phyloP scores from a whole-genome alignment of 768 basidiomycete species.

The Boletus speciosus region DNA sequence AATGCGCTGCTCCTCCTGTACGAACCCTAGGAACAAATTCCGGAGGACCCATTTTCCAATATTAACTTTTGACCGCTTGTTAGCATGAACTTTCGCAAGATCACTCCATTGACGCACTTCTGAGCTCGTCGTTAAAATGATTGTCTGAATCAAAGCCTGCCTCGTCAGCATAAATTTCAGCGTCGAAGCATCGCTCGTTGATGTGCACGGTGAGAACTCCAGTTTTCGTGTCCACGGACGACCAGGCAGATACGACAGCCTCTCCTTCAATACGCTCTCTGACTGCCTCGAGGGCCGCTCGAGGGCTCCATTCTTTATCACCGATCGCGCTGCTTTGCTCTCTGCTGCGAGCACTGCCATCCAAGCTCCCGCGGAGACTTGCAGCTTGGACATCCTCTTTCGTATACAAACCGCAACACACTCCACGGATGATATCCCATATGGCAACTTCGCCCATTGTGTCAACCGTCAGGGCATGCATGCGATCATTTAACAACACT shows the following conservation, averaged over 20 bases:
- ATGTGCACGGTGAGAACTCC: constrained; percentile 87
- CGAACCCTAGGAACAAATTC: constrained; percentile 79
- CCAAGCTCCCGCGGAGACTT: constrained; percentile 46
- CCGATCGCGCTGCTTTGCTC: constrained; percentile 32
- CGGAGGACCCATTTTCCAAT: constrained; percentile 88
- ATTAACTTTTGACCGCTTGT: constrained; percentile 56
- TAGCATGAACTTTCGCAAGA: constrained; percentile 4
- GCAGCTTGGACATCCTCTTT: constrained; percentile 63
- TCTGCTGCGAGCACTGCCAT: constrained; percentile 32
- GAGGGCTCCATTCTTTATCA: constrained; percentile 58
- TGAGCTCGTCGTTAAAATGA: constrained; percentile 70
- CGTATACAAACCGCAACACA: constrained; percentile 69
- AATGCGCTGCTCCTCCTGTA: constrained; percentile 61
- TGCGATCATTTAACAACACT: constrained; percentile 78
- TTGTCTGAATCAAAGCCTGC: constrained; percentile 63
- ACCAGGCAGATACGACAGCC: constrained; percentile 82
- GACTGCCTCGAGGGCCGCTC: constrained; percentile 84
- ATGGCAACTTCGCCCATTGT: constrained; percentile 84
- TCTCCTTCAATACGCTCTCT: constrained; percentile 94
- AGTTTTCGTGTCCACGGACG: constrained; percentile 82
- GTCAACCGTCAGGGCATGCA: constrained; percentile 89
- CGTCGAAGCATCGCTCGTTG: constrained; percentile 86
- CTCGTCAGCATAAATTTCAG: constrained; percentile 94
- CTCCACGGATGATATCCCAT: constrained; percentile 84
- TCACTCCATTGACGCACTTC: constrained; percentile 51